Base-by-base conservation (phyloP, 805 yeast species). In the Metschnikowia cerradonensis region DNA sequence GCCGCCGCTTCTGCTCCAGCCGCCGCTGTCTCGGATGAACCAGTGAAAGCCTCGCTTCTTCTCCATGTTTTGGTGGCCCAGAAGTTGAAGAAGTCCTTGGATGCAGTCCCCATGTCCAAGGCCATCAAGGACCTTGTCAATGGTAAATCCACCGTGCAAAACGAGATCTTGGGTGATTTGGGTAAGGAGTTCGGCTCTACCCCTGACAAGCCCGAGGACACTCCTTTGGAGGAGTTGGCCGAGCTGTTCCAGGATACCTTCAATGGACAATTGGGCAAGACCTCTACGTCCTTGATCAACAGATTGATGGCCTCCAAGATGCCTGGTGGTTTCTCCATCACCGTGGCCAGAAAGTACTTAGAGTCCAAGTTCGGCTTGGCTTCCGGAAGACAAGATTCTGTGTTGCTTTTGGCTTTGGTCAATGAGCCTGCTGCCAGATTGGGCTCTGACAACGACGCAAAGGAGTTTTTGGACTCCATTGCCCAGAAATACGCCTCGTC, bases 251-350 rank as follows among this genome's bases (percentile, higher is more conserved):
- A 92, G 76, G 96, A 90, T 58, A 76, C 91, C 26, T 94, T 90
- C 77, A 67, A 75, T 58, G 98, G 98, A 60, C 79, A 83, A 58
- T 81, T 94, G 59, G 99, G 99, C 69, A 94, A 94, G 71, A 96
- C 91, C 65, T 86, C 98, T 1, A 74, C 90, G 36, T 86, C 97
- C 30, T 80, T 94, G 63, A 78, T 92, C 56, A 88, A 96, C 56
- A 86, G 97, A 74, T 79, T 94, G 65, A 87, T 91, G 77, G 84
- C 98, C 10, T 86, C 97, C 30, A 94, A 94, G 77, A 94, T 94
- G 98, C 98, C 99, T 49, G 99, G 99, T 80, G 99, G 99, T 19
- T 94, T 92, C 73, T 87, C 96, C 44, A 85, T 92, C 61, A 86
- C 97, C 55, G 77, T 81, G 57, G 96, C 96, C 47, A 86, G 97